phyloP scores from a whole-genome alignment of 176 grass and related monocot genomes.

The maize (Zea mays) region DNA sequence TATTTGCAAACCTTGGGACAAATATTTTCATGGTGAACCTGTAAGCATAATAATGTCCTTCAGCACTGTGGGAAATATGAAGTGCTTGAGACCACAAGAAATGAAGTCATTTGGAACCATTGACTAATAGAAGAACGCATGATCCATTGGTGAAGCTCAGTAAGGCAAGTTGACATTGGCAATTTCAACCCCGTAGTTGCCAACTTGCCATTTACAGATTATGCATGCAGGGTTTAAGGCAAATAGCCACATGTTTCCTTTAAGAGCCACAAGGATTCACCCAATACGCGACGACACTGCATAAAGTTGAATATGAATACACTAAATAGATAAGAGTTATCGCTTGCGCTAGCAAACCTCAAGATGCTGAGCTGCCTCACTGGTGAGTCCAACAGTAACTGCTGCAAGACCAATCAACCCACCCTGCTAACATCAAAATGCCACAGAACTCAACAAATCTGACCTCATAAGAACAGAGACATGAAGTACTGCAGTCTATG shows the following conservation, averaged over 20 bases:
- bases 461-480: background rate
- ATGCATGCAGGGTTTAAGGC: constrained; percentile 10
- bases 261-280: constrained; percentile 5
- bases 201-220: constrained; percentile 3
- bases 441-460: constrained; percentile 38
- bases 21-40: constrained; percentile 2
- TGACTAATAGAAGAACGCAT: constrained; percentile 13
- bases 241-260: background rate
- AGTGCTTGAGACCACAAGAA: background rate
- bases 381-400: constrained; percentile 87
- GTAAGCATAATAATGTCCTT: background rate
- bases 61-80: background rate
- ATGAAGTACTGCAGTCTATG: constrained; percentile 24
- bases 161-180: background rate
- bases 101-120: background rate
- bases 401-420: constrained; percentile 95
- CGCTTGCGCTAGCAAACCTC: constrained; percentile 50
- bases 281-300: background rate
- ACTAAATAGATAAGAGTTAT: background rate
- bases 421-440: constrained; percentile 64
- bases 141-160: background rate
- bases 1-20: background rate
- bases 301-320: constrained; percentile 18
- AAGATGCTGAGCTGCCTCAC: constrained; percentile 81
- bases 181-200: background rate